These are phyloP conservation scores for Fusarium nodosum DNA, from an alignment of 2,329 filamentous ascomycete genomes.

Conservation along the genomic window DNA sequence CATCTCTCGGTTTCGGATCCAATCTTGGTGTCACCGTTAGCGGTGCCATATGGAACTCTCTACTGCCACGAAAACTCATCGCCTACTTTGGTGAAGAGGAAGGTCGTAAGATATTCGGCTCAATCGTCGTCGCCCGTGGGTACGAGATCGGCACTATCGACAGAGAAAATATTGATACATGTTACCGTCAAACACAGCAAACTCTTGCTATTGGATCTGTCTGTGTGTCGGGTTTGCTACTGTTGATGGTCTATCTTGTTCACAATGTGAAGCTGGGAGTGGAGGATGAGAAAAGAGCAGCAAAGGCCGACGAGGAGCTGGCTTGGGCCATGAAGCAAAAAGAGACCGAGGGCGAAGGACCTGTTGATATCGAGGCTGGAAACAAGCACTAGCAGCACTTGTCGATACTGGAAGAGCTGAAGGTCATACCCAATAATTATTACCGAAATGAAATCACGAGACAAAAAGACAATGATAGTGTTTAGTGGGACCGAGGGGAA, in stretches of 20 bases:
- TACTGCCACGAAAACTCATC: slow-evolving; percentile 25
- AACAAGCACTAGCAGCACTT: not conserved
- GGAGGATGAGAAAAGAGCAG: slow-evolving; percentile 33
- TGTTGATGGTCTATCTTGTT: slow-evolving; percentile 19
- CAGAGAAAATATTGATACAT: slow-evolving; percentile 20
- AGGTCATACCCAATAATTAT: too few species aligned
- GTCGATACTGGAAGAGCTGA: too few species aligned
- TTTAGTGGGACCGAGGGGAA: too few species aligned
- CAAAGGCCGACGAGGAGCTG: slow-evolving; percentile 34
- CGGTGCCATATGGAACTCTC: slow-evolving; percentile 40
- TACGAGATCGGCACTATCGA: slow-evolving; percentile 26
- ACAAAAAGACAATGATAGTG: too few species aligned
- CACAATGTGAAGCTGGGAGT: slow-evolving; percentile 28
- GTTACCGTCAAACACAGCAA: slow-evolving; percentile 35
- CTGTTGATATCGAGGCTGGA: not conserved
- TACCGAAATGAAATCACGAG: too few species aligned
- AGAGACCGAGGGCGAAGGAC: not conserved
- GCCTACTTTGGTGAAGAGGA: slow-evolving; percentile 17
- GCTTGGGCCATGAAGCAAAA: slow-evolving; percentile 39
- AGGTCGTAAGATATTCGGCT: slow-evolving; percentile 32
- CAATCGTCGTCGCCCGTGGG: slow-evolving; percentile 29
- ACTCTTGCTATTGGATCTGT: slow-evolving; percentile 36
- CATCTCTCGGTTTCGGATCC: slow-evolving; percentile 31
- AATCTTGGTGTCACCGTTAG: slow-evolving; percentile 37
- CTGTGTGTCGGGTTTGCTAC: slow-evolving; percentile 15